These are phyloP conservation scores for Neonectria neomacrospora DNA, from an alignment of 2,329 filamentous ascomycete species.

Conservation along the genomic window DNA sequence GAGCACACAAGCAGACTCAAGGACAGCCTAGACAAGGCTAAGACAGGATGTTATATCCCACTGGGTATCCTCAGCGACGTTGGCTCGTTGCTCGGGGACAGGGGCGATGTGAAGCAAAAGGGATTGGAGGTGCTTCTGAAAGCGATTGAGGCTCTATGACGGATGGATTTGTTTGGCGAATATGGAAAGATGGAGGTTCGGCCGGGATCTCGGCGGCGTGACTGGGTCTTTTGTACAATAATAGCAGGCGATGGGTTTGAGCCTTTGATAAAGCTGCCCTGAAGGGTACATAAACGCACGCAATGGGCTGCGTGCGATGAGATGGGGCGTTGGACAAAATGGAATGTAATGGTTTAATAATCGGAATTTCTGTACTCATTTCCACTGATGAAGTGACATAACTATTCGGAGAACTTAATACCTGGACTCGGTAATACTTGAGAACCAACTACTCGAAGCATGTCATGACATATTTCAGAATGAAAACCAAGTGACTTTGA, in stretches of 20 bases:
- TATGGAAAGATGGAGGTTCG: slow-evolving; percentile 1
- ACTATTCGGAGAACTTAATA: too few species aligned
- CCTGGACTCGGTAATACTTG: too few species aligned
- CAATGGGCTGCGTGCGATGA: slow-evolving; percentile 11
- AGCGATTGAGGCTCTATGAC: slow-evolving; percentile 68
- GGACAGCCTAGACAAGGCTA: slow-evolving; percentile 85
- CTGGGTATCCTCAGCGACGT: slow-evolving; percentile 90
- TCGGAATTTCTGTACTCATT: neutral
- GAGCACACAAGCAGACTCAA: slow-evolving; percentile 93
- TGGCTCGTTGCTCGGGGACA: slow-evolving; percentile 76
- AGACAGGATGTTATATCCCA: slow-evolving; percentile 82
- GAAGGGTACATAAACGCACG: slow-evolving; percentile 8
- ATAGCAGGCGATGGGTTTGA: slow-evolving; percentile 13
- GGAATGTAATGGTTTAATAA: neutral
- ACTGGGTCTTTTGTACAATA: slow-evolving; percentile 31
- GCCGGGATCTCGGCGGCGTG: slow-evolving; percentile 21
- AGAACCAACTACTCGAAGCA: too few species aligned
- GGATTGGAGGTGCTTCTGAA: slow-evolving; percentile 69
- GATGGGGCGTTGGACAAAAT: slow-evolving; percentile 5
- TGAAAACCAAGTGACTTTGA: neutral
- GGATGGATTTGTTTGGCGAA: slow-evolving; percentile 10
- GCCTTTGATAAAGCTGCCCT: slow-evolving; percentile 19
- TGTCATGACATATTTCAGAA: neutral
- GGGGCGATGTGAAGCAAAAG: slow-evolving; percentile 59
- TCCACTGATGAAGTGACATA: neutral